Conservation (phyloP, 352 stramenopile genomes). For the Aphanomyces astaci region DNA sequence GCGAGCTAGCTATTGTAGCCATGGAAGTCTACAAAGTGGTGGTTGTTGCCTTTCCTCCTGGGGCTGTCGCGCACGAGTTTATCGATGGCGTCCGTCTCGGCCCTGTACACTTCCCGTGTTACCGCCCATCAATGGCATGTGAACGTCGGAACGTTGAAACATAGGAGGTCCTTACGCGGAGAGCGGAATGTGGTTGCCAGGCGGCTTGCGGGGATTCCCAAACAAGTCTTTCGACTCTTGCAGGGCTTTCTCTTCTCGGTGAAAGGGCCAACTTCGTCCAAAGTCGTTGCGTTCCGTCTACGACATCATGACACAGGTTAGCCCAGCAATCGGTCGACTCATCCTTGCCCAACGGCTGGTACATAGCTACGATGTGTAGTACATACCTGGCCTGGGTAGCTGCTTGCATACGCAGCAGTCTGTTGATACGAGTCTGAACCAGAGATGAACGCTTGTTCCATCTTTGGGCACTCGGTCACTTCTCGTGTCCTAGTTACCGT, state of each 20-base stretch:
- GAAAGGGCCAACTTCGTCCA: constrained; percentile 16
- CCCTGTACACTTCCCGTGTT: too few relatives aligned
- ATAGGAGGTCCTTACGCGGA: neutral
- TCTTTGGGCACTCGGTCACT: constrained; percentile 20
- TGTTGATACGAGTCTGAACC: constrained; percentile 11
- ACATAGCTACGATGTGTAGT: too few relatives aligned
- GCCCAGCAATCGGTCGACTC: neutral
- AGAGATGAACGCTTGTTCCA: constrained; percentile 16
- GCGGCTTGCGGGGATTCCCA: constrained; percentile 2
- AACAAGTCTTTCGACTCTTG: constrained; percentile 17
- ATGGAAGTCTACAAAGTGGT: constrained; percentile 1
- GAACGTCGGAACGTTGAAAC: too few relatives aligned
- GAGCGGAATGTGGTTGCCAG: neutral
- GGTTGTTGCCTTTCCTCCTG: constrained; percentile 13
- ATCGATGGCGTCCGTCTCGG: constrained; percentile 1
- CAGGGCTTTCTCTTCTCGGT: constrained; percentile 15
- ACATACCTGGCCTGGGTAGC: constrained; percentile 8
- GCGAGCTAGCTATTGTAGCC: too few relatives aligned
- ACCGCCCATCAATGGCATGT: too few relatives aligned
- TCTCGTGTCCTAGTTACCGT: constrained; percentile 19
- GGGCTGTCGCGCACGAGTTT: constrained; percentile 10
- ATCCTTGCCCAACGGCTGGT: neutral
- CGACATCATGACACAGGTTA: neutral
- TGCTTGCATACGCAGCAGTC: constrained; percentile 14
- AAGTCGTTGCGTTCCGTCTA: constrained; percentile 4